Evolutionary conservation across 1,284 basidiomycete species (phyloP).

Genomic region (Spongispora temasekensis): DNA sequence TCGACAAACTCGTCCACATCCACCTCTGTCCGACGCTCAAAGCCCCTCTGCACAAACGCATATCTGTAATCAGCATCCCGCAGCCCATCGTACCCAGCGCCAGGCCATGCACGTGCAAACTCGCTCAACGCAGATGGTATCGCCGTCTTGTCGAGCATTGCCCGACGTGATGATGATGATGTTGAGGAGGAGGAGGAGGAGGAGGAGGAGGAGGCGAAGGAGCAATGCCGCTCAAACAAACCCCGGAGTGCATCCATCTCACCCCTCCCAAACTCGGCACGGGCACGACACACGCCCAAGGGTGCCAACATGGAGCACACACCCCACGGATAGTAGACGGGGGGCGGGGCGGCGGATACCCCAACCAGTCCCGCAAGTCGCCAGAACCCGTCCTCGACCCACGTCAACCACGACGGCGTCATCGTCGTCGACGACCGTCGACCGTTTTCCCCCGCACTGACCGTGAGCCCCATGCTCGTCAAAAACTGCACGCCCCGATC

Average conservation of each 20-base stretch:
- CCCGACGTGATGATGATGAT: slow-evolving; percentile 19
- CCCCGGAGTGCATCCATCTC: slow-evolving; percentile 63
- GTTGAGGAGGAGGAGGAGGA: slow-evolving; percentile 18
- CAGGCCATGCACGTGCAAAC: slow-evolving; percentile 41
- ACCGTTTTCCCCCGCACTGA: background rate
- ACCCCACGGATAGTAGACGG: slow-evolving; percentile 29
- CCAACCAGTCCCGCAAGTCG: slow-evolving; percentile 25
- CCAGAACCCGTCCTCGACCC: slow-evolving; percentile 32
- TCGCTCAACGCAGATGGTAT: slow-evolving; percentile 42
- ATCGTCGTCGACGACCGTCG: background rate
- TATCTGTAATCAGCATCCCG: slow-evolving; percentile 64
- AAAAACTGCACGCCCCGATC: slow-evolving; percentile 65
- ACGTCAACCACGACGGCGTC: slow-evolving; percentile 10
- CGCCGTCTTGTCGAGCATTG: slow-evolving; percentile 35
- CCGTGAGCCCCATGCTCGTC: slow-evolving; percentile 72
- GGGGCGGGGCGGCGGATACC: slow-evolving; percentile 3
- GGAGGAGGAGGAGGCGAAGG: slow-evolving; percentile 17
- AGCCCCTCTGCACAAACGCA: slow-evolving; percentile 76
- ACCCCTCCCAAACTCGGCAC: slow-evolving; percentile 67
- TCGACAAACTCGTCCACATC: slow-evolving; percentile 83
- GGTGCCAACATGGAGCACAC: slow-evolving; percentile 29
- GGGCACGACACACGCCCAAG: slow-evolving; percentile 49
- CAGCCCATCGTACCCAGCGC: slow-evolving; percentile 53
- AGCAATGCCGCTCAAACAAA: slow-evolving; percentile 52
- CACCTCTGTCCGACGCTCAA: slow-evolving; percentile 53